Evolutionary conservation across 345 rosid genomes (phyloP).

Genomic region (Salix viminalis): DNA sequence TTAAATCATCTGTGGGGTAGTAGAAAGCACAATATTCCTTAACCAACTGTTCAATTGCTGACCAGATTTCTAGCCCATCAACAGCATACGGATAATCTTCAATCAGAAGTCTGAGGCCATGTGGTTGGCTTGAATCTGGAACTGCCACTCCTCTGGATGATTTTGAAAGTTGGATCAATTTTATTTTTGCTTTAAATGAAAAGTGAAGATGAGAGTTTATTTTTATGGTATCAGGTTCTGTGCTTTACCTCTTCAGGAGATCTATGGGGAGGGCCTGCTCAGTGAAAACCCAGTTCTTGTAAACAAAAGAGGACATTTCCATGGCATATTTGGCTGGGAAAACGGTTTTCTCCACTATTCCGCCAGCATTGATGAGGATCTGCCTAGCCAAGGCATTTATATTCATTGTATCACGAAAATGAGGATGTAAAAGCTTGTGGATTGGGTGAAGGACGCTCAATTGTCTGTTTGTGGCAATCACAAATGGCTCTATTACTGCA

Average conservation of each 20-base stretch:
- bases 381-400: constrained; percentile 86
- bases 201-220: background rate
- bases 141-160: constrained; percentile 70
- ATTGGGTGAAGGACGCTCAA: constrained; percentile 84
- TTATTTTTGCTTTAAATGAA: background rate
- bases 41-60: constrained; percentile 81
- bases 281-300: constrained; percentile 70
- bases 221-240: background rate
- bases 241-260: constrained; percentile 61
- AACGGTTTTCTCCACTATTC: constrained; percentile 68
- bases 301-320: constrained; percentile 70
- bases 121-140: constrained; percentile 40
- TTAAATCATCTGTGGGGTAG: constrained; percentile 52
- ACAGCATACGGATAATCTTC: constrained; percentile 89
- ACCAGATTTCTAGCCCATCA: constrained; percentile 89
- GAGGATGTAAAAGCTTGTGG: constrained; percentile 79
- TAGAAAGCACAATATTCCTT: constrained; percentile 68
- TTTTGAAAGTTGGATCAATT: background rate
- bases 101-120: constrained; percentile 68
- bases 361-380: constrained; percentile 74
- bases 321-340: constrained; percentile 70
- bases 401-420: constrained; percentile 86
- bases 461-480: constrained; percentile 77
- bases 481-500: constrained; percentile 82
- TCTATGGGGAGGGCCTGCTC: constrained; percentile 84